These are phyloP conservation scores for Vitis vinifera DNA, from an alignment of 164 flowering plant genomes.

Conservation along the genomic window DNA sequence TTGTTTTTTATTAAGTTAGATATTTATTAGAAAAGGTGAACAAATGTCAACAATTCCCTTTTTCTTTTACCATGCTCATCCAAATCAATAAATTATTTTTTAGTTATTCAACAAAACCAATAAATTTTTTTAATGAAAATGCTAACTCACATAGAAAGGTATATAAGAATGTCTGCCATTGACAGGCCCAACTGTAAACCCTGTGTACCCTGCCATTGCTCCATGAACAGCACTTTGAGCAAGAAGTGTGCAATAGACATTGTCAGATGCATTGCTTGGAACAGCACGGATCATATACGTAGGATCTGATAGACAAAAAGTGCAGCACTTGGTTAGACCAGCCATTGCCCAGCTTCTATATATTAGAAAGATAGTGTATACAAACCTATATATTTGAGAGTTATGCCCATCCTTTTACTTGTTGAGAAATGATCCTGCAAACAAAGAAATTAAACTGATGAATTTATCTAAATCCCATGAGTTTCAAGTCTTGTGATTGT, in stretches of 20 bases:
- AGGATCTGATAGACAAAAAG: slow-evolving; percentile 61
- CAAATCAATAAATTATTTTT: too few species aligned
- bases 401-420: slow-evolving; percentile 45
- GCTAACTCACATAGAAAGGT: slow-evolving; percentile 73
- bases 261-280: slow-evolving; percentile 94
- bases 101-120: background rate
- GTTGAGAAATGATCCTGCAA: slow-evolving; percentile 73
- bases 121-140: background rate
- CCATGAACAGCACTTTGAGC: slow-evolving; percentile 97
- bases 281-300: slow-evolving; percentile 97
- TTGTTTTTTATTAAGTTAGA: too few species aligned
- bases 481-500: background rate
- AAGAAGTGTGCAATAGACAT: slow-evolving; percentile 96
- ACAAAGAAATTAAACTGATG: slow-evolving; percentile 6
- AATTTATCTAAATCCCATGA: background rate
- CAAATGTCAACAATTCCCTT: too few species aligned
- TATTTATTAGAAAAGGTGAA: too few species aligned
- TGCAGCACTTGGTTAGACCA: background rate
- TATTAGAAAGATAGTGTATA: background rate
- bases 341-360: background rate
- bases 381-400: slow-evolving; percentile 88
- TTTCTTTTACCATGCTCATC: too few species aligned
- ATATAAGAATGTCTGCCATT: slow-evolving; percentile 92
- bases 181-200: slow-evolving; percentile 80
- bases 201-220: slow-evolving; percentile 98